These are phyloP conservation scores for Alopecurus myosuroides DNA, from an alignment of 176 grass and related monocot genomes.

Conservation along the genomic window DNA sequence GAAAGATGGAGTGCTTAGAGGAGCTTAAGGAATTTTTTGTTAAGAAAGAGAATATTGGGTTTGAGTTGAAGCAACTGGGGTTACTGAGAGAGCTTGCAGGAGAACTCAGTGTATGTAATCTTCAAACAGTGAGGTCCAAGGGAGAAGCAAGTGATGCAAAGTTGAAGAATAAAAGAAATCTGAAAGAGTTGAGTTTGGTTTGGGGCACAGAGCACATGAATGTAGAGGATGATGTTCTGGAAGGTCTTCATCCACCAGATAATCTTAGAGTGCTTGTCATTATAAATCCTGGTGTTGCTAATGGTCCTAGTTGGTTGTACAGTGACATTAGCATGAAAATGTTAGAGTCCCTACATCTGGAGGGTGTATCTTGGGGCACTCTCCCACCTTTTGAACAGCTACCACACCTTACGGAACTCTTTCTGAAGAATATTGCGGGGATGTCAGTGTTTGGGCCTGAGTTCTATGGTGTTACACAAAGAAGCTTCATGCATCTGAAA, in stretches of 20 bases:
- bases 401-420: accelerated
- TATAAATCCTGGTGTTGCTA: not conserved
- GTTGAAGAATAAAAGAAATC: not conserved
- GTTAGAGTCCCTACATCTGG: not conserved
- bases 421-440: not conserved
- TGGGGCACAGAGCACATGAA: not conserved
- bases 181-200: not conserved
- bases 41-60: not conserved
- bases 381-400: not conserved
- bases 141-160: not conserved
- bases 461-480: not conserved
- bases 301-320: not conserved
- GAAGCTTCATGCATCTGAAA: not conserved
- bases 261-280: not conserved
- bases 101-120: not conserved
- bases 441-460: not conserved
- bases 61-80: not conserved
- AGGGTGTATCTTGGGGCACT: not conserved
- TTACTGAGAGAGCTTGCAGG: not conserved
- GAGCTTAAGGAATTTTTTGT: not conserved
- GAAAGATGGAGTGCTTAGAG: not conserved
- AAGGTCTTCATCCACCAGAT: not conserved
- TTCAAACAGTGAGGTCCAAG: not conserved
- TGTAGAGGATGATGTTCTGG: not conserved
- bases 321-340: not conserved